Evolutionary conservation across 2,329 filamentous ascomycete genomes (phyloP), one percentile per base, ranked within the genome.

Genomic region (Akanthomyces lecanii): DNA sequence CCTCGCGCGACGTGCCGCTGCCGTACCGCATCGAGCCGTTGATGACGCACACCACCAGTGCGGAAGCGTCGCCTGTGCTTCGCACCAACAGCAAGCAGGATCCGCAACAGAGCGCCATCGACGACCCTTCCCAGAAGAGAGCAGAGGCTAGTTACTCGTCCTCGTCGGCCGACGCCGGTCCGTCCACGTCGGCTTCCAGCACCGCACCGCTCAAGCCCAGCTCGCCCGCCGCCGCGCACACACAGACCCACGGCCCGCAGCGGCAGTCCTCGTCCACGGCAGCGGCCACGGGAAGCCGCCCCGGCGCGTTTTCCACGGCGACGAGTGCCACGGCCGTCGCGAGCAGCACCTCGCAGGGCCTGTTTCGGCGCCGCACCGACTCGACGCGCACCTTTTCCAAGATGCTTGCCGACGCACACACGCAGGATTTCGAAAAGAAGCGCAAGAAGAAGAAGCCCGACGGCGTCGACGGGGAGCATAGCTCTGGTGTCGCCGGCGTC

Each of bases 371-470:
- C 10, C 74, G 74, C 55, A 58, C 74, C 1, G 73, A 76, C 23
- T 67, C 63, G 65, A 68, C 56, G 62, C 76, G 75, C 21, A 75
- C 76, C 0, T 80, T 86, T 62, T 79, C 80, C 5, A 85, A 82
- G 16, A 86, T 92, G n/a, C 81, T 97, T 67, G 89, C 91, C 4
- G 84, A 88, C 65, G 94, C 94, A 6, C 95, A 98, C 73, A 89
- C 85, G 65, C 89, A 96, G 73, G 94, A 98, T 76, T 98, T 97
- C 73, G 90, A 96, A 76, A 89, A 95, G 78, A 90, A 86, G 73
- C 83, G 85, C 66, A 76, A 73, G 68, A 69, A 66, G 0, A 65
- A 69, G 12, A 48, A 33, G 42, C 4, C 21, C 4, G 47, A 30
- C 12, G 36, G 36, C 5, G 8, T 44, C 12, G 58, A 45, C 40